Evolutionary conservation across 345 rosid genomes (phyloP), one percentile per base, ranked within the genome.

Genomic region (Euphorbia pulcherrima): DNA sequence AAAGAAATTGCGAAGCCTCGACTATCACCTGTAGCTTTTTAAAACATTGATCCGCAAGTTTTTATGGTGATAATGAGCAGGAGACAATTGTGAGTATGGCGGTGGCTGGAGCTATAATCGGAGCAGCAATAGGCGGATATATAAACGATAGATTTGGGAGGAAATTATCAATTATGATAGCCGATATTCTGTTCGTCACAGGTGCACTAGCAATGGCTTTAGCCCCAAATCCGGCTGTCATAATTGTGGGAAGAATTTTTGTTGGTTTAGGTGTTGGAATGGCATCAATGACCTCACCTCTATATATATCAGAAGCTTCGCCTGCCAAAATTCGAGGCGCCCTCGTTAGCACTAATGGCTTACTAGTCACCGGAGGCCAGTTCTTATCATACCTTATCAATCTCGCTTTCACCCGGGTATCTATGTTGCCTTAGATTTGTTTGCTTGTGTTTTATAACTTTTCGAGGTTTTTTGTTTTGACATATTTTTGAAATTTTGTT

Each of bases 231-330:
- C 96, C 95, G 0, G 82, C 87, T 88, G 74, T 94, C 47, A 83
- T 91, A 55, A 80, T 91, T 48, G 0, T 89, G 0, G 99, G 97
- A 8, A 86, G 97, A 71, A 47, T 89, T 64, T 80, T 94, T 5
- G 92, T 91, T 16, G 99, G 99, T 5, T 73, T 91, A 2, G 99
- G 99, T 11, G 97, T 91, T 5, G 97, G 97, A 54, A 91, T 87
- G 95, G 99, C 96, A 52, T 94, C 99, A 66, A 91, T 94, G 97
- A 89, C 96, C 0, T 66, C 99, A 0, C 97, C 99, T 28, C 94
- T 94, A 35, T 94, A 94, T 61, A 94, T 94, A 50, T 91, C 99
- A 0, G 96, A 94, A 70, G 85, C 91, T 21, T 94, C 97, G 17
- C 99, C 99, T 26, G 95, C 96, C 4, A 85, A 79, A 74, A 91